Evolutionary conservation across 2,329 filamentous ascomycete genomes (phyloP).

Genomic region (Aspergillus tanneri): DNA sequence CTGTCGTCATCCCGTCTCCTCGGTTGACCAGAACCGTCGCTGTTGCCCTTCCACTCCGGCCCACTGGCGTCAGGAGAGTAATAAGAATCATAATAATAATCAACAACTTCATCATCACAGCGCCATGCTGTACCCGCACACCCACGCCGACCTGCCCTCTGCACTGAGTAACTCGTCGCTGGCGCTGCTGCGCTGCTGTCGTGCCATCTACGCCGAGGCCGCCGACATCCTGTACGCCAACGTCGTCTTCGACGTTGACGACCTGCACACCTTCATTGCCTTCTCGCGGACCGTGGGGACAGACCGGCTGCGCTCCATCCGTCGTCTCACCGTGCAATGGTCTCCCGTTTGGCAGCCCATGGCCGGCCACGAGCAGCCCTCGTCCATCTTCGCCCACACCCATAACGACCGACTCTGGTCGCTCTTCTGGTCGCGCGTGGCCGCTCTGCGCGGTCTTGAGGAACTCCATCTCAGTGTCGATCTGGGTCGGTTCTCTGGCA

Average conservation of each 20-base stretch:
- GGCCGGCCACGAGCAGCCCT: conserved; percentile 27
- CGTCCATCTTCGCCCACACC: conserved; percentile 38
- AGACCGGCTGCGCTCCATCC: conserved; percentile 19
- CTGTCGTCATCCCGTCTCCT: conserved; percentile 24
- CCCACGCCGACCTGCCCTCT: conserved; percentile 25
- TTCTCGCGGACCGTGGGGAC: conserved; percentile 29
- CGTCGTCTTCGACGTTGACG: conserved; percentile 37
- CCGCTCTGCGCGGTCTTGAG: conserved; percentile 19
- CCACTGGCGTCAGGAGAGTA: too few relatives aligned
- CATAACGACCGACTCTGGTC: conserved; percentile 38
- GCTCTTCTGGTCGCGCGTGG: conserved; percentile 31
- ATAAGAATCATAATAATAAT: too few relatives aligned
- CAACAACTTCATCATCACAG: too few relatives aligned
- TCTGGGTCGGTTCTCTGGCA: conserved; percentile 31
- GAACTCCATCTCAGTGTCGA: conserved; percentile 31
- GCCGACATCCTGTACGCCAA: conserved; percentile 29
- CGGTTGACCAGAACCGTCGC: conserved; percentile 30
- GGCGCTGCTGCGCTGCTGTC: conserved; percentile 34
- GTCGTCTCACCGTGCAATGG: conserved; percentile 33
- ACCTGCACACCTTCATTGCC: conserved; percentile 38
- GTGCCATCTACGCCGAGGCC: conserved; percentile 37
- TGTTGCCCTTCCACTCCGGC: conserved; percentile 36
- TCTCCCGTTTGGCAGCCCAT: conserved; percentile 38
- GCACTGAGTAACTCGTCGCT: conserved; percentile 25
- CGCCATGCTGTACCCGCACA: conserved; percentile 38